These are phyloP conservation scores for Fusarium pilosicola DNA, from an alignment of 2,329 filamentous ascomycete species.

Conservation along the genomic window DNA sequence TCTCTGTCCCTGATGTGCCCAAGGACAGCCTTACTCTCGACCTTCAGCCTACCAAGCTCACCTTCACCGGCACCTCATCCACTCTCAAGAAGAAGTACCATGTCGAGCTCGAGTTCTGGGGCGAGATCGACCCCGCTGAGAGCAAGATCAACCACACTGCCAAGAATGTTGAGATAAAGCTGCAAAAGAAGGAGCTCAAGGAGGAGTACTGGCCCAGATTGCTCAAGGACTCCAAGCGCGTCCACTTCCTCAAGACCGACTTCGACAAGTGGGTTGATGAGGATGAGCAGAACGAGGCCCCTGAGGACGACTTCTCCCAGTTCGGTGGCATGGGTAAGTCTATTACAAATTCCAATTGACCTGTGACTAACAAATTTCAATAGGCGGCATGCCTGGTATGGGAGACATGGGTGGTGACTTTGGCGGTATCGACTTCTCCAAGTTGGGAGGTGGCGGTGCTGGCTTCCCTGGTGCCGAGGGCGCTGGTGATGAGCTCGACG, in stretches of 20 bases:
- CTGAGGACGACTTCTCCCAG: conserved; percentile 81
- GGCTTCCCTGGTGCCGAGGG: conserved; percentile 66
- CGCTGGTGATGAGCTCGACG: conserved; percentile 59
- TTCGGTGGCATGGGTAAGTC: conserved; percentile 72
- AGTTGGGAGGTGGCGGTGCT: conserved; percentile 73
- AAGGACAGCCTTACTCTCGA: conserved; percentile 82
- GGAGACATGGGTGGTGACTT: conserved; percentile 70
- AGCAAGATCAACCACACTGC: conserved; percentile 89
- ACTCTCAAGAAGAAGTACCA: conserved; percentile 89
- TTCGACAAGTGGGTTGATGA: conserved; percentile 99
- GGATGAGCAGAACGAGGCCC: conserved; percentile 94
- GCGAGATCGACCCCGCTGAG: conserved; percentile 85
- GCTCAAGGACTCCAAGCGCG: conserved; percentile 87
- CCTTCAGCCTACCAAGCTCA: conserved; percentile 78
- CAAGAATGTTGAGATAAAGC: conserved; percentile 88
- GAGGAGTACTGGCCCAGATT: conserved; percentile 96
- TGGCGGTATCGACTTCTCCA: conserved; percentile 92
- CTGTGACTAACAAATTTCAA: conserved; percentile 9
- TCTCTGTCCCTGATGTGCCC: conserved; percentile 86
- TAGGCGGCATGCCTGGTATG: conserved; percentile 65
- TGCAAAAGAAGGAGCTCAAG: conserved; percentile 97
- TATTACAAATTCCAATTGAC: not conserved
- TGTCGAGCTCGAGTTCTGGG: conserved; percentile 87
- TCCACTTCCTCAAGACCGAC: conserved; percentile 97
- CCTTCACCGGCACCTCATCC: conserved; percentile 84